A percentile compares a stretch with the other conserved stretches of the same genome.
These are phyloP conservation scores for Schwanniomyces pseudopolymorphus DNA, from an alignment of 805 yeast genomes.

Conservation along the genomic window DNA sequence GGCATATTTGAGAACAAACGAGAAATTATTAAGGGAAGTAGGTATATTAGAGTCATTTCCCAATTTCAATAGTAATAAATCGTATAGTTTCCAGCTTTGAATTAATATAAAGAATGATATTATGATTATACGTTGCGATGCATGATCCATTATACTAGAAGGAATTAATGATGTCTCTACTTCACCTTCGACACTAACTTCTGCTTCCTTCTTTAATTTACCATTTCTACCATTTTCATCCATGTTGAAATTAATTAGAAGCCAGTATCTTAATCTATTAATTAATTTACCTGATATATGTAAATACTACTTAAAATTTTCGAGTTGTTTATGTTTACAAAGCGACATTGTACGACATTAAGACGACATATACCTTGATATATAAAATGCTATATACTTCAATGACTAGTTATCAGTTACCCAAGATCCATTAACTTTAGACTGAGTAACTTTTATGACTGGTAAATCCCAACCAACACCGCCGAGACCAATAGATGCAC, in stretches of 20 bases:
- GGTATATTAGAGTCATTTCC: constrained; percentile 30
- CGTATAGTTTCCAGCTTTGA: constrained; percentile 87
- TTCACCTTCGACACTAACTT: background rate
- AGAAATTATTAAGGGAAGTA: constrained; percentile 46
- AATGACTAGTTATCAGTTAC: constrained; percentile 21
- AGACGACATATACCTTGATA: constrained; percentile 3
- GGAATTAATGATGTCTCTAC: constrained; percentile 50
- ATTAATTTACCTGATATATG: background rate
- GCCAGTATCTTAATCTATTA: background rate
- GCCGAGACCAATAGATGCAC: constrained; percentile 80
- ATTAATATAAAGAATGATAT: constrained; percentile 66
- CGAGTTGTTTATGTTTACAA: background rate
- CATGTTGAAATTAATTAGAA: constrained; percentile 2
- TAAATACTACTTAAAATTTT: background rate
- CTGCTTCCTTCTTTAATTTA: background rate
- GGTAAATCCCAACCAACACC: constrained; percentile 88
- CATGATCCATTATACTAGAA: constrained; percentile 61
- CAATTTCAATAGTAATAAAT: constrained; percentile 55
- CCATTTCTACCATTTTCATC: constrained; percentile 1
- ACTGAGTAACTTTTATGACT: constrained; percentile 75
- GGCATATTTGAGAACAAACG: constrained; percentile 68
- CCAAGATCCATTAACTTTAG: constrained; percentile 71
- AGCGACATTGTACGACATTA: constrained; percentile 6
- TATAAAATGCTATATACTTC: background rate
- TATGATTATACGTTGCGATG: constrained; percentile 71